Evolutionary conservation across 2,329 filamentous ascomycete genomes (phyloP), one percentile per base, ranked within the genome.

Genomic region (Botrytis tulipae): DNA sequence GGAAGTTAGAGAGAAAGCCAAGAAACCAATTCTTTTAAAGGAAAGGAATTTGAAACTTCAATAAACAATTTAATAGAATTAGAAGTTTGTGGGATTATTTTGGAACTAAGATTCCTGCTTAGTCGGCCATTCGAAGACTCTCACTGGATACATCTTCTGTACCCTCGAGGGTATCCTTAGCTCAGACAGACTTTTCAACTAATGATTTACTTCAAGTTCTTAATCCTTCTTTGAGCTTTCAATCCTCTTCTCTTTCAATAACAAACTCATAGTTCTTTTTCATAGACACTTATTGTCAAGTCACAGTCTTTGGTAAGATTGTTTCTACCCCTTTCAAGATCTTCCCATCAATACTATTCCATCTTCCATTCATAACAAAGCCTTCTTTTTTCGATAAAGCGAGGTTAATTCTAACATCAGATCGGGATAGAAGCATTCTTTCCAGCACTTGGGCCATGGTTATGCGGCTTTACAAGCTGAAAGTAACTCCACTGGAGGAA

Each of bases 161-260:
- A 62, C 60, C 60, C 60, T 62, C 46, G 65, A 67, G 65, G 65
- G 65, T 54, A 40, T 37, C 65, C 32, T 67, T 67, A 67, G 46
- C 32, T 29, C 25, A n/a, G 6, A 40, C 46, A 54, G 65, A 67
- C 16, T 67, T 67, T 54, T 54, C 9, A 22, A 40, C 20, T 16
- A 22, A 20, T 20, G 37, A 37, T 51, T 54, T 20, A 40, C 14
- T 20, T n/a, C 22, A 54, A 9, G 10, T 40, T 16, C 22, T 16
- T 40, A 6, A 51, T 20, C 12, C 9, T 67, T 32, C 32, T 10
- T 6, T 67, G 29, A 22, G 12, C 4, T 67, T n/a, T 0, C 20
- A n/a, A 67, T 67, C 4, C 12, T 40, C 32, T 35, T 37, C 14
- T 37, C 65, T 40, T n/a, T 29, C 46, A 40, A 29, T 8, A 40